These are phyloP conservation scores for Taphrina pruni DNA, from an alignment of 1,139 yeast species.

Conservation along the genomic window DNA sequence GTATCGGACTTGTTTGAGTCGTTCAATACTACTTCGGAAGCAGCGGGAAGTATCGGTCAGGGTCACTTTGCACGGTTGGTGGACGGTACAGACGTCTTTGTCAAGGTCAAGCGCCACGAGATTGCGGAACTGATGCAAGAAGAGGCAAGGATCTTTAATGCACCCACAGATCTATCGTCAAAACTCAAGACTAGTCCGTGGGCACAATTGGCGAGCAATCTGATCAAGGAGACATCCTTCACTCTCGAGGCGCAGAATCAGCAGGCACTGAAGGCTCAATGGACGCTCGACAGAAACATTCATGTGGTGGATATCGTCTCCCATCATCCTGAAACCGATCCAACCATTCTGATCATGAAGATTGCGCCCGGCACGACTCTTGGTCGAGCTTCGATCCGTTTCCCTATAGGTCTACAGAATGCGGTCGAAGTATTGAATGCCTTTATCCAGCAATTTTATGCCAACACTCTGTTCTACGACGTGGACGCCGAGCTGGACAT, in stretches of 20 bases:
- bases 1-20: conserved; percentile 10
- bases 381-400: conserved; percentile 24
- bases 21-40: conserved; percentile 9
- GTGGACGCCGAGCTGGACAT: neutral
- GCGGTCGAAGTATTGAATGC: conserved; percentile 25
- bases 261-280: conserved; percentile 13
- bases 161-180: conserved; percentile 2
- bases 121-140: conserved; percentile 15
- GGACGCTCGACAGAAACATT: conserved; percentile 16
- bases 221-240: conserved; percentile 25
- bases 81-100: conserved; percentile 23
- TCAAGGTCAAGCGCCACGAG: conserved; percentile 28
- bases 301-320: conserved; percentile 19
- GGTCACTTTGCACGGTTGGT: conserved; percentile 12
- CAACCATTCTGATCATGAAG: conserved; percentile 22
- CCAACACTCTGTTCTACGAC: conserved; percentile 17
- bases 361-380: conserved; percentile 27
- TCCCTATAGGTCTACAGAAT: conserved; percentile 22
- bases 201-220: conserved; percentile 15
- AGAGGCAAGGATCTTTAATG: conserved; percentile 23
- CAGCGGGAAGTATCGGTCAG: conserved; percentile 32
- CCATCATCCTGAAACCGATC: conserved; percentile 12
- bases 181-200: conserved; percentile 13
- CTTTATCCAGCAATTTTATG: conserved; percentile 15
- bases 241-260: conserved; percentile 12